Base-by-base conservation (phyloP, 495 filamentous ascomycete genomes). In the Staphylotrichum longicolle region DNA sequence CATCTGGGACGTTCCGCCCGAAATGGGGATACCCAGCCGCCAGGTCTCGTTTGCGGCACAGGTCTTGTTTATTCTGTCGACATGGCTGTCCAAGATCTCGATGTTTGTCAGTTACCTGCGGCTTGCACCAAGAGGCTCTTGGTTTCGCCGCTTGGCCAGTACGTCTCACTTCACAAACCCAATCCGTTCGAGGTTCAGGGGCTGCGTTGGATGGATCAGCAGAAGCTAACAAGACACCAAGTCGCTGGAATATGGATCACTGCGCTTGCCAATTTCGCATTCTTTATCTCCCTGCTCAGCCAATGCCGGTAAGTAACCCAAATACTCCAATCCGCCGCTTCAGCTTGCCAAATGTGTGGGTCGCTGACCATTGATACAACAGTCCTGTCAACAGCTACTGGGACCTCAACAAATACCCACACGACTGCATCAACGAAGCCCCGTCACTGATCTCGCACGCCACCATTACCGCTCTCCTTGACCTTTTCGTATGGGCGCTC, bases 81-180 rank as follows among this genome's bases (percentile, higher is more conserved):
- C 69, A 2, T 40, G 68, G 8, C 39, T 79, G 11, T 75, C 77
- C 12, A 83, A 83, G 55, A 41, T 80, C 20, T 80, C 79, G 35
- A 80, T 83, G 39, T 72, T 84, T 3, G 63, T 74, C 44, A 79
- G 78, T 63, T 84, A 83, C 66, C 68, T 82, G 11, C 78, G 78
- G 44, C 72, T 84, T 40, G 82, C 82, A 34, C 74, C 76, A 7
- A 61, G 64, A 14, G 47, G 64, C 27, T 63, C 61, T 1, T 68
- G 66, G 35, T 78, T 83, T 54, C 75, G 75, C 37, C 66, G 71
- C 33, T 56, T 71, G 14, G 73, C 72, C 2, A 68, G 62, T 60
- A 57, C 2, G 62, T 60, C 3, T 39, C 20, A 27, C 20, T 27
- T 27, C 1, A 27, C 20, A 27, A 27, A 27, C 20, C 20, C 20